Evolutionary conservation across 139 green algal genomes (phyloP).

Genomic region (Chlamydomonas sp.): DNA sequence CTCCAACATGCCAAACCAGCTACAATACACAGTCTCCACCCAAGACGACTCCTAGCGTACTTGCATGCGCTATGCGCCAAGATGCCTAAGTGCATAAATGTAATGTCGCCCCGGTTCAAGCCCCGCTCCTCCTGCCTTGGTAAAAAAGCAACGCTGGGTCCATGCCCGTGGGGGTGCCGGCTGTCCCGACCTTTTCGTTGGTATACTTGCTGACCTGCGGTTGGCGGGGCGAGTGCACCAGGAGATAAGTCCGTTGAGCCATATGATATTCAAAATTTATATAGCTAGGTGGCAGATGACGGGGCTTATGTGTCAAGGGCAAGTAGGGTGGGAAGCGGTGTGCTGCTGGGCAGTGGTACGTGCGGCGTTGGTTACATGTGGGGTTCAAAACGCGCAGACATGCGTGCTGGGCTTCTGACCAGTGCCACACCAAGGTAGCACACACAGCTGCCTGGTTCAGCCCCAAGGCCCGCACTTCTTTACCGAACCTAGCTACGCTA

Average conservation of each 20-base stretch:
- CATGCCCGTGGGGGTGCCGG: conserved; percentile 43
- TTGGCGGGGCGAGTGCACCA: neutral
- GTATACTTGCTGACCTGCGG: conserved; percentile 41
- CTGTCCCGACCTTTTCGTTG: conserved; percentile 57
- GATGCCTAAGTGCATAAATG: no score
- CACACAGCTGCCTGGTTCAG: neutral
- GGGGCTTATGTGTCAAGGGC: no score
- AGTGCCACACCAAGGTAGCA: neutral
- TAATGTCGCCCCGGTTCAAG: no score
- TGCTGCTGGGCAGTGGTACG: neutral
- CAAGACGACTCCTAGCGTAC: no score
- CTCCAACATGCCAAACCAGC: no score
- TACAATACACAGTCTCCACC: no score
- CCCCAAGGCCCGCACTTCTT: neutral
- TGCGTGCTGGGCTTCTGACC: no score
- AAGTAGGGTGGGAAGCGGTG: neutral
- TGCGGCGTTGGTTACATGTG: neutral
- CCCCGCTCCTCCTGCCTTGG: neutral
- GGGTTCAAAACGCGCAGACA: no score
- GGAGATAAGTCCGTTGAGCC: neutral
- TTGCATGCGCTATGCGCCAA: no score
- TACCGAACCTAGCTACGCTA: neutral
- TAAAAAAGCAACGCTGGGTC: conserved; percentile 23
- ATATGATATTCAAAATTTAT: neutral
- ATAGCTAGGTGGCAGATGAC: neutral